Percentiles rank a stretch among this genome's conserved stretches.
Conservation (phyloP, 164 flowering plant genomes). For the Macadamia tetraphylla region DNA sequence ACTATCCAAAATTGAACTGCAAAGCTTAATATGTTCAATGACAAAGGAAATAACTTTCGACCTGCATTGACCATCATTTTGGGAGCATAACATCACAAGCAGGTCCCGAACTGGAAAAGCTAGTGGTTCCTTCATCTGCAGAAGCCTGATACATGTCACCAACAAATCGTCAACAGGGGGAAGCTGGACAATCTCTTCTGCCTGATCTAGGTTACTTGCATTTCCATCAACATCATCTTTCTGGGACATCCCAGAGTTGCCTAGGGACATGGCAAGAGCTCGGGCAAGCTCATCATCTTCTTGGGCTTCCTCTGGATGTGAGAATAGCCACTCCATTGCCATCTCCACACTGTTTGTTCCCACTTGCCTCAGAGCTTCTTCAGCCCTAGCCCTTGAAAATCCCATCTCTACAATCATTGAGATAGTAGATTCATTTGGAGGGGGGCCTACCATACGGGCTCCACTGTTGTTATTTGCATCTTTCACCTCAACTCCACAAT, state of each 20-base stretch:
- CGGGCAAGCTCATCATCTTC: conserved; percentile 99
- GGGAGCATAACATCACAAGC: conserved; percentile 84
- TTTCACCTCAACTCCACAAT: conserved; percentile 89
- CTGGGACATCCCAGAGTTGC: conserved; percentile 56
- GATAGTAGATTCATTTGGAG: conserved; percentile 85
- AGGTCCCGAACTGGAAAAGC: conserved; percentile 89
- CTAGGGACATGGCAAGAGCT: conserved; percentile 97
- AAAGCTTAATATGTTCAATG: conserved; percentile 62
- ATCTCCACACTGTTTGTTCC: conserved; percentile 93
- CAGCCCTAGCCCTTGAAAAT: conserved; percentile 86
- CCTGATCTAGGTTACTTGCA: conserved; percentile 41
- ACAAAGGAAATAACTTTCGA: conserved; percentile 60
- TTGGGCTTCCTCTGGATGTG: conserved; percentile 91
- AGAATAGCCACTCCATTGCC: conserved; percentile 99
- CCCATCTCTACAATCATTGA: conserved; percentile 98
- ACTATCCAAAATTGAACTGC: conserved; percentile 31
- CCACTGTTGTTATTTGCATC: conserved; percentile 37
- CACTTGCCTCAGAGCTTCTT: conserved; percentile 94
- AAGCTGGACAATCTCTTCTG: conserved; percentile 62
- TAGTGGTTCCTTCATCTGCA: conserved; percentile 70
- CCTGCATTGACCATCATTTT: conserved; percentile 78
- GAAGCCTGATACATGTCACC: conserved; percentile 63
- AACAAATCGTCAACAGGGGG: conserved; percentile 87
- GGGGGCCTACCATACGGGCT: conserved; percentile 69
- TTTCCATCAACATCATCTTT: conserved; percentile 51